Base-by-base conservation (phyloP, 306 rosid genomes). In the Senna tora region DNA sequence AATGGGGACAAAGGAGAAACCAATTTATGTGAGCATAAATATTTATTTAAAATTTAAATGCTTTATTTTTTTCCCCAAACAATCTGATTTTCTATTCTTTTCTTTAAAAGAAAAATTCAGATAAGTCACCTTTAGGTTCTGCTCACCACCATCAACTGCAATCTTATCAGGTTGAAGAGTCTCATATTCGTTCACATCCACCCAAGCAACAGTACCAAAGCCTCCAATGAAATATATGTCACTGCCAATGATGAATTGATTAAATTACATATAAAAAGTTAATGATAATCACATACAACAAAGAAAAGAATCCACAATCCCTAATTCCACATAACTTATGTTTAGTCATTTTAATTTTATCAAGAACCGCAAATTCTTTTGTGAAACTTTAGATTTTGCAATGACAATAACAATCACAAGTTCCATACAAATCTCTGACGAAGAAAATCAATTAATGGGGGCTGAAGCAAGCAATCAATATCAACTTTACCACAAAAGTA, bases 141-240 rank as follows among this genome's bases (percentile, higher is more conserved):
- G 96, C 79, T 95, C 97, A 30, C 97, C 97, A 25, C 97, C 99
- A 72, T 91, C 95, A 69, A 88, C 96, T 50, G 97, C 99, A 76
- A 95, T 95, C 87, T 89, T 95, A 78, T 95, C 99, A 66, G 99
- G 99, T 82, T 91, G 87, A 81, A 95, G 83, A 79, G 81, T 72
- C 84, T 95, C 99, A 8, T 89, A 95, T 72, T 95, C 97, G 72
- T 95, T 89, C 71, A 95, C 99, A 77, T 91, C 92, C 73, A 91
- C 93, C 99, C 99, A 95, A 65, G 99, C 99, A 62, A 95, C 99
- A 81, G 99, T 95, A 41, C 99, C 99, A 79, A 95, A 95, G 60
- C 99, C 99, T 71, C 99, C 99, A 69, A 95, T 95, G 87, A 95
- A 95, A 85, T 95, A 95, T 72, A 95, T 86, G 87, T 95, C 99